A percentile compares a stretch with the other conserved stretches of the same genome.
These are phyloP conservation scores for Smittium culicis DNA, from an alignment of 371 early-diverging fungal species.

Conservation along the genomic window DNA sequence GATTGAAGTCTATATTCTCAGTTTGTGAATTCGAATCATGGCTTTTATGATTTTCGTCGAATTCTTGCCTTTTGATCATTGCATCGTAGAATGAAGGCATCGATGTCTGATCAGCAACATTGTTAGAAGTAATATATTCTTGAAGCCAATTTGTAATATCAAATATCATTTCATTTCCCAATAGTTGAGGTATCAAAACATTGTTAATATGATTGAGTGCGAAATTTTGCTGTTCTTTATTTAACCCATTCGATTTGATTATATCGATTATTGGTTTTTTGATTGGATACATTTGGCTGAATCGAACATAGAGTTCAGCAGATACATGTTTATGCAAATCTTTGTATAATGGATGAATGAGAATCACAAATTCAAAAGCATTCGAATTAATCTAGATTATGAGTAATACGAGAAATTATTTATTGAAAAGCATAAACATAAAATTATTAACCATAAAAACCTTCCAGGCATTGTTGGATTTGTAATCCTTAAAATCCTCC, in stretches of 20 bases:
- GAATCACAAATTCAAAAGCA: slow-evolving; percentile 53
- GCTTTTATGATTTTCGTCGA: slow-evolving; percentile 15
- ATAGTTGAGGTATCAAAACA: slow-evolving; percentile 32
- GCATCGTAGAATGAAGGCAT: slow-evolving; percentile 29
- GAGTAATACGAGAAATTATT: too few relatives aligned
- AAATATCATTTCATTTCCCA: slow-evolving; percentile 61
- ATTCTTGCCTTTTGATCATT: slow-evolving; percentile 37
- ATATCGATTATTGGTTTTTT: slow-evolving; percentile 47
- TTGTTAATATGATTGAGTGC: slow-evolving; percentile 31
- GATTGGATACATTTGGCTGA: slow-evolving; percentile 52
- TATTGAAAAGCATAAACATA: too few relatives aligned
- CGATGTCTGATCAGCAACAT: slow-evolving; percentile 26
- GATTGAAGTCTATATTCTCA: too few relatives aligned
- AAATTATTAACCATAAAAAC: too few relatives aligned
- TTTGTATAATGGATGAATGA: slow-evolving; percentile 38
- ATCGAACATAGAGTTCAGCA: slow-evolving; percentile 26
- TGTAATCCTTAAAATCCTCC: slow-evolving; percentile 2
- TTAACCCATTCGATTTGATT: slow-evolving; percentile 40
- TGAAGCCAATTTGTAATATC: slow-evolving; percentile 47
- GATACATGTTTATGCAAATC: slow-evolving; percentile 25
- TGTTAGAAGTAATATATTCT: slow-evolving; percentile 49
- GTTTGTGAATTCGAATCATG: background rate
- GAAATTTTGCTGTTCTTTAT: slow-evolving; percentile 34
- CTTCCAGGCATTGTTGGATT: background rate
- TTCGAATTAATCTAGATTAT: too few relatives aligned